These are phyloP conservation scores for Colletotrichum scovillei DNA, from an alignment of 2,329 filamentous ascomycete species.

Conservation along the genomic window DNA sequence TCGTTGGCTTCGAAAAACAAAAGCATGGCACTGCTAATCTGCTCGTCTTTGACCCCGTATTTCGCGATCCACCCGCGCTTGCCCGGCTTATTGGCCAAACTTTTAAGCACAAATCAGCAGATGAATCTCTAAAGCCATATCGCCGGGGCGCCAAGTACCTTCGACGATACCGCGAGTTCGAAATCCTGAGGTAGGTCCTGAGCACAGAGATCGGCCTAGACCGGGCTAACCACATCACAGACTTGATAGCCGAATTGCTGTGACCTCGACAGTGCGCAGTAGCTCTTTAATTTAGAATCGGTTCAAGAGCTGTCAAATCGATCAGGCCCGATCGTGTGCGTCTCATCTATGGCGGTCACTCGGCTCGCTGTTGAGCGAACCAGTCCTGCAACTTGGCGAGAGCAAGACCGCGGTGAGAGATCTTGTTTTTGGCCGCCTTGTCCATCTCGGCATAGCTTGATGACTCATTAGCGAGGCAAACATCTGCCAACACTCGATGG, in stretches of 20 bases:
- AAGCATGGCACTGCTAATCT: constrained; percentile 74
- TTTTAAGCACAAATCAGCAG: constrained; percentile 58
- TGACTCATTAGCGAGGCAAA: constrained; percentile 2
- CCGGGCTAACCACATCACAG: constrained; percentile 1
- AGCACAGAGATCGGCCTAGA: background rate
- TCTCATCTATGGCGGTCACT: background rate
- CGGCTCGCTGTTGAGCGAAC: constrained; percentile 64
- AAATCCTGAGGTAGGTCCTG: constrained; percentile 64
- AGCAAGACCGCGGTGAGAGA: constrained; percentile 92
- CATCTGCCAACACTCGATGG: background rate
- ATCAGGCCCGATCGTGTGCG: background rate
- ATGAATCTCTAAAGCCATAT: constrained; percentile 75
- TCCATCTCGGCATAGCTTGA: constrained; percentile 92
- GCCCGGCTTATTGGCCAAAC: constrained; percentile 65
- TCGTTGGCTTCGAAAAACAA: constrained; percentile 83
- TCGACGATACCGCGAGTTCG: constrained; percentile 79
- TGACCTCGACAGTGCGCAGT: background rate
- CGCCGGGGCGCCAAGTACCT: constrained; percentile 77
- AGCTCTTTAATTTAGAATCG: background rate
- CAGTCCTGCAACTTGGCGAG: constrained; percentile 86
- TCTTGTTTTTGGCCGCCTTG: constrained; percentile 85
- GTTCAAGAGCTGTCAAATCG: background rate
- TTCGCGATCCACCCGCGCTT: constrained; percentile 75
- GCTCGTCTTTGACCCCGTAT: constrained; percentile 90
- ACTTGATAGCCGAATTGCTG: background rate